Evolutionary conservation across 2,329 filamentous ascomycete genomes (phyloP).

Genomic region (Tolypocladium tropicale): DNA sequence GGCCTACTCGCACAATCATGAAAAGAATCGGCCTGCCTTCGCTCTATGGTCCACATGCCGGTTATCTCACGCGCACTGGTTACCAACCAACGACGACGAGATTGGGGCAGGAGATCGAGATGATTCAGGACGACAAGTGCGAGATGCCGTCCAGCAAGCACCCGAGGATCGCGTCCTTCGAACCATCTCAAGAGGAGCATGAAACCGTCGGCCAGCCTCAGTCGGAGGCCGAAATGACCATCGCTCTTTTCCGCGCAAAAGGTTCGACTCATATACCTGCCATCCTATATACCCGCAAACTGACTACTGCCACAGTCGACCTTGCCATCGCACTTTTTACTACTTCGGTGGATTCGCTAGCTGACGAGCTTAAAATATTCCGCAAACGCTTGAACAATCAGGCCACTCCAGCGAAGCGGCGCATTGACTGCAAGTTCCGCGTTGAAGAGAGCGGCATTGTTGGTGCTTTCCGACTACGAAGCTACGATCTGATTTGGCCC

Average conservation of each 20-base stretch:
- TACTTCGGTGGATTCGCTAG: background rate
- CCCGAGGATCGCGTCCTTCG: background rate
- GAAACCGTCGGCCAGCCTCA: background rate
- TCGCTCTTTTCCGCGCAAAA: slow-evolving; percentile 15
- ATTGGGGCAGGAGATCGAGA: background rate
- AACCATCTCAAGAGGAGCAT: background rate
- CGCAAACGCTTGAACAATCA: background rate
- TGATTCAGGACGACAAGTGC: slow-evolving; percentile 1
- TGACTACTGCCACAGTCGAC: slow-evolving; percentile 12
- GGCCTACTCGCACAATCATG: background rate
- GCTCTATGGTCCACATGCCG: background rate
- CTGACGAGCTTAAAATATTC: background rate
- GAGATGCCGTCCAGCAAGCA: slow-evolving; percentile 1
- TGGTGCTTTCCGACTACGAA: slow-evolving; percentile 15
- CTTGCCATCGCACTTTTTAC: slow-evolving; percentile 10
- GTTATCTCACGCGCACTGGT: background rate
- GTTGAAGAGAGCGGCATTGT: slow-evolving; percentile 5
- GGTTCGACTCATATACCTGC: slow-evolving; percentile 11
- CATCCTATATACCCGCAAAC: background rate
- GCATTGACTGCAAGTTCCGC: slow-evolving; percentile 7
- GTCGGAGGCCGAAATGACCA: slow-evolving; percentile 4
- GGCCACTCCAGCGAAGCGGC: slow-evolving; percentile 19
- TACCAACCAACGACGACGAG: background rate
- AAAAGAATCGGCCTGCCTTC: background rate
- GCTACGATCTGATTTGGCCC: slow-evolving; percentile 14